Base-by-base conservation (phyloP, 2,329 filamentous ascomycete genomes). In the Raffaelea albimanens region DNA sequence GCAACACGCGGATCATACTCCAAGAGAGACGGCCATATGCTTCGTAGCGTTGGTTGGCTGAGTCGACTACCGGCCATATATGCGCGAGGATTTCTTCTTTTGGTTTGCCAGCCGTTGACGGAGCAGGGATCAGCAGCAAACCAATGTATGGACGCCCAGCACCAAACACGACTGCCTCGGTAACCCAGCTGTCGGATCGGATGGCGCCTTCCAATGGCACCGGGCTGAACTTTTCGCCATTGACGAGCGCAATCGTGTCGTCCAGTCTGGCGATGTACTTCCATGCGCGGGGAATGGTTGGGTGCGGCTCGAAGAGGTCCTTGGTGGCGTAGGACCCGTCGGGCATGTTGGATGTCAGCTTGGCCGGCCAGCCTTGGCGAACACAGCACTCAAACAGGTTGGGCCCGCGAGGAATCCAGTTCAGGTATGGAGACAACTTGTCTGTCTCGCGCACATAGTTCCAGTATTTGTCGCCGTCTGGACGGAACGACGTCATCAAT, bases 401-500 rank as follows among this genome's bases (percentile, higher is more conserved):
- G 5, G 61, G 52, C 59, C 65, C 49, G 63, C 61, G 44, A 19
- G 63, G 50, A 29, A 54, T 51, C 60, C 57, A 61, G n/a, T 47
- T 41, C 58, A 56, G 63, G 41, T 52, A 66, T 46, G 66, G 64
- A 16, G 43, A 43, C 13, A 33, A 13, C 20, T 19, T 20, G 7
- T 67, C 64, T 43, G 62, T 62, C 29, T 72, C 66, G 25, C 70
- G 69, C n/a, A 81, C 60, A 52, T 80, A 83, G 55, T 80, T 75
- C 80, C 80, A 84, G 3, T 67, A 71, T 39, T 70, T 71, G 57
- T 83, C 80, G 1, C 63, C 69, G 3, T 59, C 57, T 0, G 70
- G 65, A 10, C 79, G 66, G 52, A 74, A 71, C 0, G 77, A 80
- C 1, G 75, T 81, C 75, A 81, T 80, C 14, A 83, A 59, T 55